phyloP scores from a whole-genome alignment of 495 filamentous ascomycete species.

The Pseudoneurospora amorphoporcata region DNA sequence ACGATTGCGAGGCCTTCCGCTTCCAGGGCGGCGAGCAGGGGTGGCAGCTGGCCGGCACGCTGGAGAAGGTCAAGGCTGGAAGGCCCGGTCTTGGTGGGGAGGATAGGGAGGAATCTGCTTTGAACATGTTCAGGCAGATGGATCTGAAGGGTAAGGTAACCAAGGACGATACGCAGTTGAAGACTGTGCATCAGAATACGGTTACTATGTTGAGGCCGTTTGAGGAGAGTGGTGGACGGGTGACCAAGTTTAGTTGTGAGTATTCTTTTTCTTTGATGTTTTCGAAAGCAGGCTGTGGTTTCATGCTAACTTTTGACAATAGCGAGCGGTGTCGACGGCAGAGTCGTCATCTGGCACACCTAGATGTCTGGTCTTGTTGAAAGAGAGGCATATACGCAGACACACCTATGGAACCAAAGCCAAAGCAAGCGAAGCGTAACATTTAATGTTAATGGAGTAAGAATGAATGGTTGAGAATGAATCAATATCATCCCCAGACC shows the following conservation, averaged over 20 bases:
- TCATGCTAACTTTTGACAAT: conserved; percentile 28
- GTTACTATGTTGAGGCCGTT: conserved; percentile 74
- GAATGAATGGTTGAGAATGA: neutral
- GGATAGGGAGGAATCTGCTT: conserved; percentile 58
- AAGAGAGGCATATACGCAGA: conserved; percentile 1
- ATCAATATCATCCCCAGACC: neutral
- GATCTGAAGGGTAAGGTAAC: conserved; percentile 79
- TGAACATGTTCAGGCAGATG: conserved; percentile 99
- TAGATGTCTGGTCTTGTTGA: conserved; percentile 12
- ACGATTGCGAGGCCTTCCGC: conserved; percentile 92
- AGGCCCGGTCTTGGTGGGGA: conserved; percentile 25
- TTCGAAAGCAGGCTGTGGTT: conserved; percentile 1
- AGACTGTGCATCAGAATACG: conserved; percentile 95
- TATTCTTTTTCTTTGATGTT: conserved; percentile 11
- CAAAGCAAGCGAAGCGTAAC: neutral
- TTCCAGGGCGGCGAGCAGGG: conserved; percentile 72
- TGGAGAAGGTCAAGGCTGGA: conserved; percentile 61
- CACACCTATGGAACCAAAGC: neutral
- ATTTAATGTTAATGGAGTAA: neutral
- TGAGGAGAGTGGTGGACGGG: conserved; percentile 50
- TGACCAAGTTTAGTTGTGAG: conserved; percentile 85
- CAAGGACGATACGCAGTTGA: conserved; percentile 82
- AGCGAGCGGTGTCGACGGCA: conserved; percentile 91
- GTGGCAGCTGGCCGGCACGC: conserved; percentile 75
- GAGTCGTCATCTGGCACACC: conserved; percentile 69